Evolutionary conservation across 208 protist genomes (phyloP).

Genomic region (Crithidia expoeki): DNA sequence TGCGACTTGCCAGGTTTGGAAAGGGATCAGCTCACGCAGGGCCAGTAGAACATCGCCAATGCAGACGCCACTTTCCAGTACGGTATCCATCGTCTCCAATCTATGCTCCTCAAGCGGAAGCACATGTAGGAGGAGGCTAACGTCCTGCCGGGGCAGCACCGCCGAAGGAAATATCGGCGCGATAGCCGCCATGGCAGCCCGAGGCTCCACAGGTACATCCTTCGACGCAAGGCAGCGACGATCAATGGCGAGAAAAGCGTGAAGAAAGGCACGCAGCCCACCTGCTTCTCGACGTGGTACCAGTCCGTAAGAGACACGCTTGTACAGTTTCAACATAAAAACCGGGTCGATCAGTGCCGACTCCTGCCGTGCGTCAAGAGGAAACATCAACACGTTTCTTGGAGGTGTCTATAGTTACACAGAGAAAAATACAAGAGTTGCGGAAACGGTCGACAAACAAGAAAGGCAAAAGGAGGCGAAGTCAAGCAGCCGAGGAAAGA

Average conservation of each 20-base stretch:
- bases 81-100: background rate
- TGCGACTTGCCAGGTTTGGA: conserved; percentile 32
- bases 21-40: conserved; percentile 39
- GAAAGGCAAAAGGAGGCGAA: no score
- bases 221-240: conserved; percentile 22
- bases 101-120: conserved; percentile 39
- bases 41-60: conserved; percentile 25
- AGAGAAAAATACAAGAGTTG: no score
- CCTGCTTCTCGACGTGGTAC: conserved; percentile 21
- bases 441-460: no score
- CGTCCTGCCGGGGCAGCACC: conserved; percentile 50
- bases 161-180: conserved; percentile 54
- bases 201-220: conserved; percentile 14
- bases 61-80: conserved; percentile 14
- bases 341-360: conserved; percentile 40
- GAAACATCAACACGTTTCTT: conserved; percentile 3
- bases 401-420: no score
- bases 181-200: conserved; percentile 19
- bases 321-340: conserved; percentile 57
- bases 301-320: conserved; percentile 45
- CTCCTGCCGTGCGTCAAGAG: conserved; percentile 14
- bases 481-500: no score
- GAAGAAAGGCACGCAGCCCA: conserved; percentile 6
- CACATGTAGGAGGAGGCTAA: conserved; percentile 55
- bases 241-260: conserved; percentile 37